phyloP scores from a whole-genome alignment of 306 rosid species.

The Malus sylvestris region DNA sequence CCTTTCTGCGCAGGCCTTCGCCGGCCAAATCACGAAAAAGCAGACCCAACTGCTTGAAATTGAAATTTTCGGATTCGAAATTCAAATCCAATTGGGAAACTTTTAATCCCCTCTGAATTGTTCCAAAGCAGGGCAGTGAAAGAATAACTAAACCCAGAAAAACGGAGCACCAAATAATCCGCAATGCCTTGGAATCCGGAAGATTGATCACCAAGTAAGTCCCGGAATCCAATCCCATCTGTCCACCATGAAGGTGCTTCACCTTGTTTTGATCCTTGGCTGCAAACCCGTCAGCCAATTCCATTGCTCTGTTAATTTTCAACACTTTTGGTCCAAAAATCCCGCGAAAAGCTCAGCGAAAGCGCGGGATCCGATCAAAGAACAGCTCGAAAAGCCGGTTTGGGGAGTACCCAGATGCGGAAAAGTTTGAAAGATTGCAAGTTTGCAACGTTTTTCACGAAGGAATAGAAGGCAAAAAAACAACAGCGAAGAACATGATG shows the following conservation, averaged over 20 bases:
- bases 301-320: conserved; percentile 11
- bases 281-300: conserved; percentile 11
- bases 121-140: conserved; percentile 35
- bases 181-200: conserved; percentile 41
- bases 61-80: conserved; percentile 10
- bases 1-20: conserved; percentile 38
- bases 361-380: conserved; percentile 5
- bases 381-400: not conserved
- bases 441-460: not conserved
- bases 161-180: conserved; percentile 45
- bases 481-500: not conserved
- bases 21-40: conserved; percentile 50
- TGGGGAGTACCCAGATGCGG: conserved; percentile 23
- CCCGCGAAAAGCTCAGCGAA: not conserved
- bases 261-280: conserved; percentile 16
- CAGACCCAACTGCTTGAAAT: conserved; percentile 30
- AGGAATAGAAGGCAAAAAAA: not conserved
- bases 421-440: conserved; percentile 8
- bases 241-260: conserved; percentile 21
- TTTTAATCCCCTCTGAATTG: conserved; percentile 16
- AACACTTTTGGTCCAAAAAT: not conserved
- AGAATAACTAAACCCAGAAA: conserved; percentile 49
- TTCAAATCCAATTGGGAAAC: not conserved
- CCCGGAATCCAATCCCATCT: conserved; percentile 25
- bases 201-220: conserved; percentile 34